Percentiles rank a stretch among this genome's conserved stretches.
Conservation (phyloP, 768 basidiomycete genomes). For the Lepiota venenata region DNA sequence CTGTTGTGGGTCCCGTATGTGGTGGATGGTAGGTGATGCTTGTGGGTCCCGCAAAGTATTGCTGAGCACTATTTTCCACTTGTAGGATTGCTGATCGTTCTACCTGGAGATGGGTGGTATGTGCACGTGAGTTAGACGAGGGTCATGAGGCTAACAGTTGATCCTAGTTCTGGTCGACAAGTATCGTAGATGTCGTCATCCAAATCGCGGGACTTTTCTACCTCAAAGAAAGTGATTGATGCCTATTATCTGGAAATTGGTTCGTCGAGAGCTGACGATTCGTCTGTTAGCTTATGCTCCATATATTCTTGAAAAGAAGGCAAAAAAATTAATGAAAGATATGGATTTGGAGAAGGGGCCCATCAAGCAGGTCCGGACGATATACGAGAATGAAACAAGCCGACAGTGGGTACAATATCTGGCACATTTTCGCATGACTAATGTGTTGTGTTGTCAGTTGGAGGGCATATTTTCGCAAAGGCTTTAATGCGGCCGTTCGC, state of each 20-base stretch:
- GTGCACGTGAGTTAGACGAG: slow-evolving; percentile 16
- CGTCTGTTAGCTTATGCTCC: slow-evolving; percentile 40
- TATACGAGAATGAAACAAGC: slow-evolving; percentile 39
- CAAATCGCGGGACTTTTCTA: slow-evolving; percentile 54
- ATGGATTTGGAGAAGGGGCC: slow-evolving; percentile 47
- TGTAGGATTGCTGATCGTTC: slow-evolving; percentile 53
- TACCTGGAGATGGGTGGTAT: slow-evolving; percentile 71
- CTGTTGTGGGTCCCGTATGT: slow-evolving; percentile 59
- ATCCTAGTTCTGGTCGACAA: slow-evolving; percentile 62
- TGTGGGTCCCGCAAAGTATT: not conserved
- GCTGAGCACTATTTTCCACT: slow-evolving; percentile 10
- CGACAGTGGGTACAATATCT: slow-evolving; percentile 34
- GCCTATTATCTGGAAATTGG: not conserved
- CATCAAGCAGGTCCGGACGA: slow-evolving; percentile 37
- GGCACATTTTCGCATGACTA: not conserved
- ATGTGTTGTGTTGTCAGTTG: slow-evolving; percentile 34
- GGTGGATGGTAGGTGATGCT: slow-evolving; percentile 47
- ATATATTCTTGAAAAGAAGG: slow-evolving; percentile 47
- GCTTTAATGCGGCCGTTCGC: slow-evolving; percentile 67
- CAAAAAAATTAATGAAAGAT: slow-evolving; percentile 36
- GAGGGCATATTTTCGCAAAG: slow-evolving; percentile 44
- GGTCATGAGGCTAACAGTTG: not conserved
- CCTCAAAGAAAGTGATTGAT: slow-evolving; percentile 57
- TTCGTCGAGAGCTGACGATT: slow-evolving; percentile 19
- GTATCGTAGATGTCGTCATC: slow-evolving; percentile 49